Base-by-base conservation (phyloP, 306 rosid genomes). In the Aeschynomene evenia region DNA sequence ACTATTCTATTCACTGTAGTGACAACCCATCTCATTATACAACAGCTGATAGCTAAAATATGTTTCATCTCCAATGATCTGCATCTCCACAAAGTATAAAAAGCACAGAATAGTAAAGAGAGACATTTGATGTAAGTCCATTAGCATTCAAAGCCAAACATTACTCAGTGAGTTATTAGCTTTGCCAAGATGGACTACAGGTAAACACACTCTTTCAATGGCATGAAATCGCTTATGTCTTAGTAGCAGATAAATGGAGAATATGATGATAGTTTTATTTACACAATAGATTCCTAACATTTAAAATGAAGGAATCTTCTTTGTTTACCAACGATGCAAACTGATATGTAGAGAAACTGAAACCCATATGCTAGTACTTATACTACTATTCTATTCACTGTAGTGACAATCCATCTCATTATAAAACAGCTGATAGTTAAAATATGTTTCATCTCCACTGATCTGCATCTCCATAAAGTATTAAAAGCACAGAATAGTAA, bases 111-210 rank as follows among this genome's bases (percentile, higher is more conserved):
- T 69, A 85, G 86, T 81, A 21, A 24, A 26, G 79, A 74, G 77
- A 83, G 79, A 77, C 83, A 77, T 63, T 85, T 79, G 60, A 56
- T 67, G 13, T 9, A 29, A 77, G 76, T 70, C 81, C 82, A 85
- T 66, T 89, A 84, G 86, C 98, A 89, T 87, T 83, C 85, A 87
- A 85, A 87, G 70, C 85, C 83, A 85, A 51, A 11, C 82, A 89
- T 63, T 14, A 77, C 82, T 68, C 64, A 5, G 13, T 18, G 63
- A 77, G 75, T 68, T 82, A 71, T 13, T 80, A 86, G 91, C 88
- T 80, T 81, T 80, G 87, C 90, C 87, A 90, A 84, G 88, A 87
- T 82, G 96, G 87, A 84, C 88, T 60, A 56, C 37, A 14, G 22
- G 21, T 18, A 23, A 15, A 2, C 11, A 13, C 19, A 14, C 13